These are phyloP conservation scores for Clausena lansium DNA, from an alignment of 345 rosid species.

Conservation along the genomic window DNA sequence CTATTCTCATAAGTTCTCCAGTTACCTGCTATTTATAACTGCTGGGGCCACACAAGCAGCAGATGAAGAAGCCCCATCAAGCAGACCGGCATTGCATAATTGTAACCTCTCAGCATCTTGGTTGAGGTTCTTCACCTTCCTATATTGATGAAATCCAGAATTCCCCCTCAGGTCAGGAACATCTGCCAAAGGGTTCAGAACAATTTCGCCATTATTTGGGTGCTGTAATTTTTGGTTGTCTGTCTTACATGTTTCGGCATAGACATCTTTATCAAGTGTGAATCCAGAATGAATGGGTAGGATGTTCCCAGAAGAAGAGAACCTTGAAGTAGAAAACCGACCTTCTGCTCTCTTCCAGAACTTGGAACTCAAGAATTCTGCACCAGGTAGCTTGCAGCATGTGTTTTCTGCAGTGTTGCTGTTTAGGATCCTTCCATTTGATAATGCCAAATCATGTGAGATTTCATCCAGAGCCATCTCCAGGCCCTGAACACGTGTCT, in stretches of 20 bases:
- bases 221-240: slow-evolving; percentile 32
- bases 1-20: background rate
- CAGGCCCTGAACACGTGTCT: slow-evolving; percentile 77
- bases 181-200: slow-evolving; percentile 21
- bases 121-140: slow-evolving; percentile 28
- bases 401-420: slow-evolving; percentile 47
- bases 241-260: slow-evolving; percentile 22
- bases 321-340: slow-evolving; percentile 37
- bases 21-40: slow-evolving; percentile 44
- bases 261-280: slow-evolving; percentile 23
- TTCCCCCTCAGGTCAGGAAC: slow-evolving; percentile 26
- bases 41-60: slow-evolving; percentile 24
- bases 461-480: slow-evolving; percentile 90
- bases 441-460: slow-evolving; percentile 62
- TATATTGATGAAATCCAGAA: slow-evolving; percentile 31
- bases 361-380: slow-evolving; percentile 81
- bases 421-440: slow-evolving; percentile 60
- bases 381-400: slow-evolving; percentile 84
- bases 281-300: slow-evolving; percentile 21
- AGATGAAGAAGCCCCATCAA: slow-evolving; percentile 26
- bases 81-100: slow-evolving; percentile 22
- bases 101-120: slow-evolving; percentile 29
- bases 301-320: slow-evolving; percentile 34
- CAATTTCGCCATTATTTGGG: slow-evolving; percentile 20
- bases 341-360: slow-evolving; percentile 80